Evolutionary conservation across 139 green algal genomes (phyloP), one percentile per base, ranked within the genome.

Genomic region (Volvox africanus): DNA sequence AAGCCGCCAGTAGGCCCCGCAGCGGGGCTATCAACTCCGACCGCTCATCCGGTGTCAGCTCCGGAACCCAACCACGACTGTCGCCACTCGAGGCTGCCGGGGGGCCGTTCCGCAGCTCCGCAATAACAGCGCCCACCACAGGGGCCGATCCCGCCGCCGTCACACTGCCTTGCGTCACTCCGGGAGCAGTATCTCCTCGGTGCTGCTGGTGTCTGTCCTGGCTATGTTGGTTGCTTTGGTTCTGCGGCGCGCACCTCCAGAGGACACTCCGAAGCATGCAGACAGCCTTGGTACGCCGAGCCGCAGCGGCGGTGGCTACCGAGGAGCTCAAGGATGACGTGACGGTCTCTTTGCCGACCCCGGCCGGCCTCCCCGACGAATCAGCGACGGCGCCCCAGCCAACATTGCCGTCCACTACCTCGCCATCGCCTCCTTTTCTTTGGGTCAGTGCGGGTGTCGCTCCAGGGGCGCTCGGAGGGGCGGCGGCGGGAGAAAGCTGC

Each of bases 11-110:
- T 30, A 82, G 61, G 0, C 76, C 80, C 2, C 88, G 68, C 44
- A 88, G 37, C 2, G 79, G 88, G 22, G 79, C 80, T 80, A 92
- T 62, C 44, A 92, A 50, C 88, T 92, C 88, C 21, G 21, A 33
- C 19, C 88, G 80, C 88, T 92, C 88, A 14, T 80, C 88, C 37
- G 79, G 24, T 2, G 28, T 87, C 18, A 92, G 87, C 33, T 50
- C 87, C 13, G 73, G 86, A 14, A 33, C 36, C 86, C 71, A 83
- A 36, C 18, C 24, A 30, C 69, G 0, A 21, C 65, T 16, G 6
- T 18, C 22, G 21, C 62, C 6, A 73, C 65, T 32, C 30, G 61
- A 82, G 78, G 36, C 78, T 5, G 76, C 76, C 14, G 30, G 18
- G 1, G 26, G 26, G 20, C 26, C 28, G 11, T 33, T 5, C 71